These are phyloP conservation scores for Macrophomina phaseolina DNA, from an alignment of 2,329 filamentous ascomycete species.

Conservation along the genomic window DNA sequence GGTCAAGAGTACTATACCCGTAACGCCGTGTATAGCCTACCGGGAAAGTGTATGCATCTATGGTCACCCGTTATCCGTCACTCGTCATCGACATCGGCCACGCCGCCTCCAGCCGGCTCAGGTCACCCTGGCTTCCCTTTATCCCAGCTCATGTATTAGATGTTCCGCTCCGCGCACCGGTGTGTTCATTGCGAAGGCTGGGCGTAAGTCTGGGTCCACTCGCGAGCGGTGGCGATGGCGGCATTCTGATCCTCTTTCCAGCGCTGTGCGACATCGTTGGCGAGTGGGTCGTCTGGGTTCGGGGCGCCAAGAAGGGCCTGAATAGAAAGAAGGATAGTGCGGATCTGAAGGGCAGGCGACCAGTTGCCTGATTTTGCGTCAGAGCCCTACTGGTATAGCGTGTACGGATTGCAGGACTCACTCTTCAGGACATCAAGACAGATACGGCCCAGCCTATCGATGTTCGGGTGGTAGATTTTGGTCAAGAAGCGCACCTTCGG, in stretches of 20 bases:
- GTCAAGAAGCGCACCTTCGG: constrained; percentile 98
- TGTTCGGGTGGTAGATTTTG: constrained; percentile 99
- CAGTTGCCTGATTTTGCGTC: constrained; percentile 77
- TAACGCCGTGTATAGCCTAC: constrained; percentile 24
- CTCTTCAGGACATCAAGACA: constrained; percentile 97
- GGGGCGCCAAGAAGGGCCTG: constrained; percentile 94
- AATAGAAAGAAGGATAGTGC: constrained; percentile 97
- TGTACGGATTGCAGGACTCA: constrained; percentile 47
- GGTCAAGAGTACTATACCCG: constrained; percentile 11
- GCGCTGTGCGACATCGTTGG: constrained; percentile 94
- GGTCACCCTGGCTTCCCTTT: background rate
- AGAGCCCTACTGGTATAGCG: constrained; percentile 26
- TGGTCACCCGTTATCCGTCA: constrained; percentile 22
- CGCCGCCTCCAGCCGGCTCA: background rate
- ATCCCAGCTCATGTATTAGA: background rate
- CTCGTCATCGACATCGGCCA: constrained; percentile 17
- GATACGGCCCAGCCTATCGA: constrained; percentile 95
- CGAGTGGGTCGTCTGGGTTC: constrained; percentile 97
- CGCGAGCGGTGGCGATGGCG: constrained; percentile 87
- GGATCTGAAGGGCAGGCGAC: constrained; percentile 96
- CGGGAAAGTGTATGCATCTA: constrained; percentile 26
- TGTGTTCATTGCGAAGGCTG: constrained; percentile 34
- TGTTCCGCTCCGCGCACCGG: background rate
- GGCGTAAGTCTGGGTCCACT: constrained; percentile 89
- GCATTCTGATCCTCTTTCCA: constrained; percentile 97